Evolutionary conservation across 257 asterid genomes (phyloP).

Genomic region (Plantago ovata): DNA sequence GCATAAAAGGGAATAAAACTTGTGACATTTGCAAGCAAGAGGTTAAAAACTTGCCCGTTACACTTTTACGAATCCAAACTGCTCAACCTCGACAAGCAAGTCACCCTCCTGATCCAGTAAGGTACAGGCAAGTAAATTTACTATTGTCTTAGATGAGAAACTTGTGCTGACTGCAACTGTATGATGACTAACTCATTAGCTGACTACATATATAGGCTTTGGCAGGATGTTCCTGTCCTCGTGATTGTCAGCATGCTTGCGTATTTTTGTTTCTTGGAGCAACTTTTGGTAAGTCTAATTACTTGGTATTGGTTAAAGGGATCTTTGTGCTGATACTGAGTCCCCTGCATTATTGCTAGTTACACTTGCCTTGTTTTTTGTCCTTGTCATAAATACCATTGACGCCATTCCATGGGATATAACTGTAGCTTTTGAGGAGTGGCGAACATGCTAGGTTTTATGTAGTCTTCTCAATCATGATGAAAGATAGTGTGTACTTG

Average conservation of each 20-base stretch:
- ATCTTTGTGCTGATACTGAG: too few relatives aligned
- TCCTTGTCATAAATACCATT: too few relatives aligned
- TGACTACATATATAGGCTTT: slow-evolving; percentile 53
- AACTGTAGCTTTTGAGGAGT: too few relatives aligned
- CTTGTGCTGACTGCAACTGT: not conserved
- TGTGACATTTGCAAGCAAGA: slow-evolving; percentile 92
- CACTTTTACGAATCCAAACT: slow-evolving; percentile 68
- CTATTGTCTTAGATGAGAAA: slow-evolving; percentile 11
- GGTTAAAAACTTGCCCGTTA: slow-evolving; percentile 81
- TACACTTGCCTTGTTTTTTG: too few relatives aligned
- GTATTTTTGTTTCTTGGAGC: slow-evolving; percentile 94
- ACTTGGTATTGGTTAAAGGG: not conserved
- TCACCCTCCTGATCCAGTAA: slow-evolving; percentile 38
- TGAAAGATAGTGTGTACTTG: too few relatives aligned
- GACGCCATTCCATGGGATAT: too few relatives aligned
- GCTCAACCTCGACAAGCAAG: slow-evolving; percentile 33
- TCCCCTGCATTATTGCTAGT: too few relatives aligned
- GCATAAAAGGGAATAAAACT: slow-evolving; percentile 88
- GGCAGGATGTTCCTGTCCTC: slow-evolving; percentile 93
- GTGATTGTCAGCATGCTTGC: slow-evolving; percentile 95
- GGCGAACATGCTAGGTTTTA: too few relatives aligned
- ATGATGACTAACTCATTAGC: slow-evolving; percentile 15
- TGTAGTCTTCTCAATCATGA: too few relatives aligned
- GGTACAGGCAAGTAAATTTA: slow-evolving; percentile 64
- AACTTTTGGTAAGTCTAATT: slow-evolving; percentile 67